Conservation (phyloP, 2,329 filamentous ascomycete genomes). For the Phaeoacremonium minimum region DNA sequence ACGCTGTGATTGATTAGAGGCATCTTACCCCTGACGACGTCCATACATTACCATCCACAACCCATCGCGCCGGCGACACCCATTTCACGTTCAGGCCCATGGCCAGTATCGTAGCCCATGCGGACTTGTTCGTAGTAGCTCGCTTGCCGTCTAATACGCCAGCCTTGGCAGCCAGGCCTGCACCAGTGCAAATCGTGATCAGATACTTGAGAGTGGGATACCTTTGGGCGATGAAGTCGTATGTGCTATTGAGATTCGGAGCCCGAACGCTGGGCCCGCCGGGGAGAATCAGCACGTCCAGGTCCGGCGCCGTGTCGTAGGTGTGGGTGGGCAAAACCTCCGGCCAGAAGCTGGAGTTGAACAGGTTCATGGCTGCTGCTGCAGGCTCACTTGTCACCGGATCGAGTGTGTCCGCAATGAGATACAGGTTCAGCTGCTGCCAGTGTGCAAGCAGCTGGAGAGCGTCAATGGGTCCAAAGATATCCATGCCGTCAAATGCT, state of each 20-base stretch:
- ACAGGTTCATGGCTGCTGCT: conserved; percentile 19
- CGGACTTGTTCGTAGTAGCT: conserved; percentile 64
- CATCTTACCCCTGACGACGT: conserved; percentile 54
- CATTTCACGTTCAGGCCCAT: conserved; percentile 51
- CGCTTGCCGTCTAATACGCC: conserved; percentile 55
- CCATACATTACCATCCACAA: conserved; percentile 63
- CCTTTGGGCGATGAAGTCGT: conserved; percentile 39
- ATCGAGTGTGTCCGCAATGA: conserved; percentile 34
- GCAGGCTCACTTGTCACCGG: conserved; percentile 33
- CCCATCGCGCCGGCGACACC: conserved; percentile 59
- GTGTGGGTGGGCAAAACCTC: conserved; percentile 40
- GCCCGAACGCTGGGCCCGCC: conserved; percentile 50
- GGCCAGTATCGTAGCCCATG: conserved; percentile 43
- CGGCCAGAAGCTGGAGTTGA: conserved; percentile 30
- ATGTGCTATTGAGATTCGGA: conserved; percentile 32
- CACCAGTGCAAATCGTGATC: conserved; percentile 65
- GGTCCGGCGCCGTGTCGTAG: conserved; percentile 43
- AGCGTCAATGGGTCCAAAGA: conserved; percentile 40
- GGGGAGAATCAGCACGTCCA: conserved; percentile 64
- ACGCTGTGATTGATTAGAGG: no score
- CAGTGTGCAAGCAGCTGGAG: conserved; percentile 35
- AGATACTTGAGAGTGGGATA: conserved; percentile 48
- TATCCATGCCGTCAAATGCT: conserved; percentile 38
- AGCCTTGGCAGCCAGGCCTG: conserved; percentile 50
- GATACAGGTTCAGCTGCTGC: conserved; percentile 30